These are phyloP conservation scores for Pyrrhoderma lamaoense DNA, from an alignment of 1,284 basidiomycete genomes.

Conservation along the genomic window DNA sequence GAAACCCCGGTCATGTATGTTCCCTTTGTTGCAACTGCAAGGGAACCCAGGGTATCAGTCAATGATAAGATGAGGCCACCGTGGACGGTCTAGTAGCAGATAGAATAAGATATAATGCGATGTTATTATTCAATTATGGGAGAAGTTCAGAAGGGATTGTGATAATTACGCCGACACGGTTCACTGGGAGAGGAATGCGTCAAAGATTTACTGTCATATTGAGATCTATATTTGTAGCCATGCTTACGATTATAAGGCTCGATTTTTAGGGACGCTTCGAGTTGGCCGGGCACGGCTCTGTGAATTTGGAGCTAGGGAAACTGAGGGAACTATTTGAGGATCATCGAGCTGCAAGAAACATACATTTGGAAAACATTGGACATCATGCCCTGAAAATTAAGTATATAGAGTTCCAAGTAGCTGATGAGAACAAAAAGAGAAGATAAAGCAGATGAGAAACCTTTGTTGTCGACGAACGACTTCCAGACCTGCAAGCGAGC, in stretches of 20 bases:
- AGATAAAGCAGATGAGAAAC: conserved; percentile 27
- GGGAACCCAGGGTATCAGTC: conserved; percentile 79
- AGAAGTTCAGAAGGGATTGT: too few relatives aligned
- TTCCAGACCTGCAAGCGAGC: conserved; percentile 58
- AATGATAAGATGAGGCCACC: conserved; percentile 81
- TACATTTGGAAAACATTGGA: conserved; percentile 72
- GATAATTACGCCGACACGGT: conserved; percentile 60
- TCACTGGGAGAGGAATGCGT: conserved; percentile 36
- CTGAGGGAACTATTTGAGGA: conserved; percentile 5
- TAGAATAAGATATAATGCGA: not conserved
- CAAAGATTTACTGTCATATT: not conserved
- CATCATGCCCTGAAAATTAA: conserved; percentile 57
- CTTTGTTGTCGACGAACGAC: conserved; percentile 69
- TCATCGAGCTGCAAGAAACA: conserved; percentile 20
- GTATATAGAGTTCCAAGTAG: not conserved
- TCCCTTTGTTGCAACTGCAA: conserved; percentile 77
- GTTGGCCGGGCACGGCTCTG: conserved; percentile 54
- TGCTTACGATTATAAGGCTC: conserved; percentile 64
- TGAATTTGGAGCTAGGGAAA: conserved; percentile 50
- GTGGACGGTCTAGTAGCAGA: conserved; percentile 52
- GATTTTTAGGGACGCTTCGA: conserved; percentile 62
- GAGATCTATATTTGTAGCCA: not conserved
- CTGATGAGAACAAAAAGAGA: too few relatives aligned
- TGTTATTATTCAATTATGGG: not conserved
- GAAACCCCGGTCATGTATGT: conserved; percentile 84